Base-by-base conservation (phyloP, 1,139 yeast genomes). In the Geotrichum cucujoidarum region DNA sequence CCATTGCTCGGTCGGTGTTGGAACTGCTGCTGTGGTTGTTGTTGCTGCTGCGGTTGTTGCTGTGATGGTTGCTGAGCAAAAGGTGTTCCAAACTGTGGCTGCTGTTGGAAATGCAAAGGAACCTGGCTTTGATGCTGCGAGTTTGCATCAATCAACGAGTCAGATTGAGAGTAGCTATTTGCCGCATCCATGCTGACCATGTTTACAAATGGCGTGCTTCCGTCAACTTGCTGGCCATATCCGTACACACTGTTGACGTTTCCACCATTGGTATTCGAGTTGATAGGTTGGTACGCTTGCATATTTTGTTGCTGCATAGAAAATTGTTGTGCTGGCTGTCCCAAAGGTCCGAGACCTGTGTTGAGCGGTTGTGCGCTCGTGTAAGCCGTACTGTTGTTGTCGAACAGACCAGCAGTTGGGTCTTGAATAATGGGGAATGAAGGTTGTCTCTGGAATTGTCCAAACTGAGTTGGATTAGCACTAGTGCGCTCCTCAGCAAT, bases 341-440 rank as follows among this genome's bases (percentile, higher is more conserved):
- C 25, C 16, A 17, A 17, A 2, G 18, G 14, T 3, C 24, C 24
- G 8, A 13, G 17, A n/a, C 32, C 32, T 3, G 40, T 24, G 37
- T 8, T 40, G 16, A 20, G 11, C 21, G 24, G 13, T 20, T 17
- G 24, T n/a, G 35, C 27, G 18, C 25, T 20, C 27, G 18, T 39
- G 18, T 29, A 39, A 17, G 43, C 24, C 4, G 35, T 14, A 14
- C 10, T 30, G 33, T 4, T 30, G 18, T 25, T 10, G 16, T 40
- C 43, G 10, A 32, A 21, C 31, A 27, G 31, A 11, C 37, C 36
- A 2, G 43, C 37, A 20, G 30, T 22, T 2, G 43, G 43, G 8
- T 40, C 43, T 7, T 40, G 43, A n/a, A 40, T 31, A 17, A 40
- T 21, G 3, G 43, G 43, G 30, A 40, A 31, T 4, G 43, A 40